A percentile compares a stretch with the other conserved stretches of the same genome.
Conservation (phyloP, 805 yeast genomes). For the Saccharomycopsis synnaedendra region DNA sequence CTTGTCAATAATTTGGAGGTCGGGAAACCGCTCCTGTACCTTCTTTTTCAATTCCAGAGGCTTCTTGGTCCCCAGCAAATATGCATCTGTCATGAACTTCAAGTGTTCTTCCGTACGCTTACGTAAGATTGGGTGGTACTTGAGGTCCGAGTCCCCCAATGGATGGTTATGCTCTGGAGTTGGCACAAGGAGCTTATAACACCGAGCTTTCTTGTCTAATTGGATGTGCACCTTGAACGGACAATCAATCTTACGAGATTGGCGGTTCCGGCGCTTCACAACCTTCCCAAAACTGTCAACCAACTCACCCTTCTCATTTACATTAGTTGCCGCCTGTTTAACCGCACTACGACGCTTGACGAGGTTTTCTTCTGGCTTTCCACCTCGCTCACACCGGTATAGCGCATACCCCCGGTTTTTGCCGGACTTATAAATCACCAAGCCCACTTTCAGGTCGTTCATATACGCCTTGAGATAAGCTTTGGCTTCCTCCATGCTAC, state of each 20-base stretch:
- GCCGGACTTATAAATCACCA: constrained; percentile 16
- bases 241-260: constrained; percentile 12
- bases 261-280: constrained; percentile 10
- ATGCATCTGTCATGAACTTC: constrained; percentile 8
- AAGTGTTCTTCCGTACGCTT: constrained; percentile 14
- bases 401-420: constrained; percentile 17
- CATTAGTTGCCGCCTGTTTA: neutral
- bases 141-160: constrained; percentile 1
- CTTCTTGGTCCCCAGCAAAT: constrained; percentile 7
- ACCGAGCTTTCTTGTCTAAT: constrained; percentile 8
- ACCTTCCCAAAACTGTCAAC: constrained; percentile 2
- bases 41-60: constrained; percentile 12
- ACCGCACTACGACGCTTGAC: constrained; percentile 7
- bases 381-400: constrained; percentile 17
- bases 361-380: constrained; percentile 14
- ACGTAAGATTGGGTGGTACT: constrained; percentile 15
- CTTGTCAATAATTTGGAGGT: constrained; percentile 14
- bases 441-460: constrained; percentile 9
- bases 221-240: constrained; percentile 15
- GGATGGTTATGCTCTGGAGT: constrained; percentile 13
- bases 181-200: constrained; percentile 12
- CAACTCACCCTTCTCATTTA: constrained; percentile 2
- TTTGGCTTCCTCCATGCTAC: constrained; percentile 14
- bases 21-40: constrained; percentile 14
- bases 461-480: constrained; percentile 13